A percentile compares a stretch with the other conserved stretches of the same genome.
Evolutionary conservation across 1,139 yeast species (phyloP).

Genomic region (Yamadazyma sp.): DNA sequence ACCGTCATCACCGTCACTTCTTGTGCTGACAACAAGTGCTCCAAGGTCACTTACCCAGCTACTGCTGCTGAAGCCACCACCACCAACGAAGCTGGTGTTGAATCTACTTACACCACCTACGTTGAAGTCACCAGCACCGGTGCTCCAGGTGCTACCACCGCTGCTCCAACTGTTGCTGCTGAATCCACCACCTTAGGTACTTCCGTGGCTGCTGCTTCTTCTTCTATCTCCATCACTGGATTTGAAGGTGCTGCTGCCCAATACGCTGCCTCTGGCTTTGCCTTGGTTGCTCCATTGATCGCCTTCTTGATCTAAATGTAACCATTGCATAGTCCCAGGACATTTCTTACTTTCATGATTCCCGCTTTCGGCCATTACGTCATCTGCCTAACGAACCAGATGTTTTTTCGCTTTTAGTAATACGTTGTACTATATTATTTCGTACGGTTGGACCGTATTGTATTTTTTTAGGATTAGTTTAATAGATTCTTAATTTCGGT

Average conservation of each 20-base stretch:
- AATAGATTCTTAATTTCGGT: slow-evolving; percentile 3
- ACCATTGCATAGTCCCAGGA: not conserved
- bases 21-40: slow-evolving; percentile 16
- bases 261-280: slow-evolving; percentile 21
- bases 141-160: slow-evolving; percentile 6
- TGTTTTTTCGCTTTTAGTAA: not conserved
- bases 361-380: not conserved
- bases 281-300: slow-evolving; percentile 15
- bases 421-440: slow-evolving; percentile 2
- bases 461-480: not conserved
- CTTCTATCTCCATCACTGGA: slow-evolving; percentile 18
- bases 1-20: slow-evolving; percentile 16
- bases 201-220: slow-evolving; percentile 20
- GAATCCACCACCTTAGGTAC: slow-evolving; percentile 19
- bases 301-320: slow-evolving; percentile 14
- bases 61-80: slow-evolving; percentile 34
- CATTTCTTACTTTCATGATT: slow-evolving; percentile 1
- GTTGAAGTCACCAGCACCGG: slow-evolving; percentile 35
- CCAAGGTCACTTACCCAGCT: slow-evolving; percentile 20
- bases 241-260: slow-evolving; percentile 27
- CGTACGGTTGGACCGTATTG: not conserved
- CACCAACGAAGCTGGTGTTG: slow-evolving; percentile 38
- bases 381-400: not conserved
- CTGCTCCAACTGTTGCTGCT: slow-evolving; percentile 15
- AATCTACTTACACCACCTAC: slow-evolving; percentile 49